Evolutionary conservation across 805 yeast species (phyloP).

Genomic region (Tetrapisispora iriomotensis): DNA sequence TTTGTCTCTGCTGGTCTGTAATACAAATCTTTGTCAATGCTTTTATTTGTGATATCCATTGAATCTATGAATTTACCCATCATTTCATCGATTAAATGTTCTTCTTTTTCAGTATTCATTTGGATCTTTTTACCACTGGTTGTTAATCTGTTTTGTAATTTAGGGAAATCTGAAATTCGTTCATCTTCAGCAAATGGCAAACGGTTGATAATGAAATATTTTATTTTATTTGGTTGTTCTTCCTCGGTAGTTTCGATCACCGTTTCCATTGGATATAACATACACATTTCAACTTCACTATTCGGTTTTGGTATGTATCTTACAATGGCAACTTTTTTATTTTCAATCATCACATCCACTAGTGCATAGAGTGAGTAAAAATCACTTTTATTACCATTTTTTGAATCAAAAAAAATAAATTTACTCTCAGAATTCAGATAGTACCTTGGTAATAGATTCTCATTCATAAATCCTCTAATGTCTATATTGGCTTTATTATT

Average conservation of each 20-base stretch:
- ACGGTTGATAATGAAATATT: conserved; percentile 41
- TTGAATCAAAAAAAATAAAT: conserved; percentile 36
- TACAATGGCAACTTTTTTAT: conserved; percentile 45
- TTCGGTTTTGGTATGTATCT: conserved; percentile 47
- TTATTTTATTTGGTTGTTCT: conserved; percentile 6
- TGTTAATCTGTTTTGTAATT: conserved; percentile 29
- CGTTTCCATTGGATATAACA: conserved; percentile 43
- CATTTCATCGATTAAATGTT: conserved; percentile 29
- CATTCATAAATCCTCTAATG: conserved; percentile 48
- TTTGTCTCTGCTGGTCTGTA: conserved; percentile 9
- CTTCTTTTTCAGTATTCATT: conserved; percentile 26
- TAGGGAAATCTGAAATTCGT: conserved; percentile 44
- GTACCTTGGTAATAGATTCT: conserved; percentile 44
- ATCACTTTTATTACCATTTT: conserved; percentile 31
- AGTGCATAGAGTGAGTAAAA: conserved; percentile 36
- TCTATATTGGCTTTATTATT: conserved; percentile 47
- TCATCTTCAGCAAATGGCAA: conserved; percentile 74
- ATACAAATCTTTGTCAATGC: conserved; percentile 15
- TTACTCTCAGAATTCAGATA: conserved; percentile 50
- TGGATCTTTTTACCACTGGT: conserved; percentile 22
- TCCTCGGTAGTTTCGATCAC: conserved; percentile 7
- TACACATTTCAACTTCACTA: conserved; percentile 44
- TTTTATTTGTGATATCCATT: conserved; percentile 33
- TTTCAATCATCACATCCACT: conserved; percentile 42
- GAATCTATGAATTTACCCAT: conserved; percentile 38